Conservation (phyloP, 768 basidiomycete species). For the Termitomyces heimii region DNA sequence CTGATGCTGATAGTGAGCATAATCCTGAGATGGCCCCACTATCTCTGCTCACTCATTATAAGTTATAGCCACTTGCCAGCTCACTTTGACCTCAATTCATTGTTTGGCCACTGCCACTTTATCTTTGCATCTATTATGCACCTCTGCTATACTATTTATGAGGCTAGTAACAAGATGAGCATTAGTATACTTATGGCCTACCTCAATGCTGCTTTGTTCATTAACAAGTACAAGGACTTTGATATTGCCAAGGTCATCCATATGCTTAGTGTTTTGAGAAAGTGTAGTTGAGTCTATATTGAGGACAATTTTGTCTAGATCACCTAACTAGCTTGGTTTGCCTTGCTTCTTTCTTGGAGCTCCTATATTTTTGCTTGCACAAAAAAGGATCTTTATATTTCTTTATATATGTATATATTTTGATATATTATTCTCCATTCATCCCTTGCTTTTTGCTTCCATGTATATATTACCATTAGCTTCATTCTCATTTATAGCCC, state of each 20-base stretch:
- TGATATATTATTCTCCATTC: too few species aligned
- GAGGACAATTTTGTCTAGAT: constrained; percentile 38
- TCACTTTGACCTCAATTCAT: too few species aligned
- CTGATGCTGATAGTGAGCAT: constrained; percentile 24
- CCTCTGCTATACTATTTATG: constrained; percentile 65
- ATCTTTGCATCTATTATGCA: too few species aligned
- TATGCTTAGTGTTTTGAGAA: constrained; percentile 40
- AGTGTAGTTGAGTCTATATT: constrained; percentile 40
- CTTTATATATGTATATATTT: too few species aligned
- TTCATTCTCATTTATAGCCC: too few species aligned
- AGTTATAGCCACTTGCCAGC: too few species aligned
- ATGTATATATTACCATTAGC: too few species aligned
- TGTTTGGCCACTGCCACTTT: constrained; percentile 51
- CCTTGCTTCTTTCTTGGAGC: too few species aligned
- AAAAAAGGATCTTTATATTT: too few species aligned
- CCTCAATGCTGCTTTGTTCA: constrained; percentile 70
- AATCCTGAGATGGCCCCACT: constrained; percentile 17
- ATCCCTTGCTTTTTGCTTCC: too few species aligned
- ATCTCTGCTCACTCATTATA: background rate
- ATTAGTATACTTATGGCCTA: constrained; percentile 65
- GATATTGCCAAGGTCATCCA: constrained; percentile 69
- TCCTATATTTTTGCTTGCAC: too few species aligned
- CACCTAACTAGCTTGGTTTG: too few species aligned
- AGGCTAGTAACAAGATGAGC: constrained; percentile 57
- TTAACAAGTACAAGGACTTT: constrained; percentile 77